These are phyloP conservation scores for Candida xyloterini DNA, from an alignment of 805 yeast species.

Conservation along the genomic window DNA sequence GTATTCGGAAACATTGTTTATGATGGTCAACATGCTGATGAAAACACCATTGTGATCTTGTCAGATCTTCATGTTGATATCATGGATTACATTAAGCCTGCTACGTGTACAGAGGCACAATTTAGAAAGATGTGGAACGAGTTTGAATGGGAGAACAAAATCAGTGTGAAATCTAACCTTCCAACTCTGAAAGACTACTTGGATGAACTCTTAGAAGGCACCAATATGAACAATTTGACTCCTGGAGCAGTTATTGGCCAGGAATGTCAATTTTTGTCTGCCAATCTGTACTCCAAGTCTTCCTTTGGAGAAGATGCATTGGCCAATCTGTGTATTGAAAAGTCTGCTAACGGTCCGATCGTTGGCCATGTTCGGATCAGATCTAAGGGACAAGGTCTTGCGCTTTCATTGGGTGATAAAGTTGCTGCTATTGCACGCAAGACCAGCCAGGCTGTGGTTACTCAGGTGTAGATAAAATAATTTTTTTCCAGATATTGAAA, in stretches of 20 bases:
- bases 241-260: slow-evolving; percentile 88
- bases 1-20: slow-evolving; percentile 95
- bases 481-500: not conserved
- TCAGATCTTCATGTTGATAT: slow-evolving; percentile 95
- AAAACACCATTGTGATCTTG: slow-evolving; percentile 83
- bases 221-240: slow-evolving; percentile 92
- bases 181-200: slow-evolving; percentile 72
- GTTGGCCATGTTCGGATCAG: slow-evolving; percentile 95
- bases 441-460: slow-evolving; percentile 36
- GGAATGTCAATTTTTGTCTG: slow-evolving; percentile 88
- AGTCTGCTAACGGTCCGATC: slow-evolving; percentile 67
- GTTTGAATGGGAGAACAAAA: slow-evolving; percentile 99
- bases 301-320: slow-evolving; percentile 97
- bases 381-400: slow-evolving; percentile 97
- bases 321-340: slow-evolving; percentile 92
- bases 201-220: slow-evolving; percentile 70
- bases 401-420: slow-evolving; percentile 89
- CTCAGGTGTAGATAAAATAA: slow-evolving; percentile 20
- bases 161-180: slow-evolving; percentile 73
- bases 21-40: slow-evolving; percentile 93
- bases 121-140: slow-evolving; percentile 99
- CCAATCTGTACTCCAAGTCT: slow-evolving; percentile 87
- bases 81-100: slow-evolving; percentile 96
- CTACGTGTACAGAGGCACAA: slow-evolving; percentile 80
- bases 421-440: slow-evolving; percentile 79